Percentiles rank a stretch among this genome's conserved stretches.
Evolutionary conservation across 2,329 filamentous ascomycete species (phyloP).

Genomic region (Xylaria sp.): DNA sequence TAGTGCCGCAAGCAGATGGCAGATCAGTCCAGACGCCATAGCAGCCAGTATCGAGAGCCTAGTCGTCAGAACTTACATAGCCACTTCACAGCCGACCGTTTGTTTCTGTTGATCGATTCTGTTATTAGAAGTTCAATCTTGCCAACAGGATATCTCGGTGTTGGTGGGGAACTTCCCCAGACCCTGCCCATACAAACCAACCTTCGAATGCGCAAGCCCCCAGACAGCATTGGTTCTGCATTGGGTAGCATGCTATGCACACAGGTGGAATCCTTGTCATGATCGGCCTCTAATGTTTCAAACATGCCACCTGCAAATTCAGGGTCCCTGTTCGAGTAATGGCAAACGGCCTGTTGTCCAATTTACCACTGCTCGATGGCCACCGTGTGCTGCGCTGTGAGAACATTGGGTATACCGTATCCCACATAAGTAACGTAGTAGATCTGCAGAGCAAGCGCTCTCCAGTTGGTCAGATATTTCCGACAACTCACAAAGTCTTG

Average conservation of each 20-base stretch:
- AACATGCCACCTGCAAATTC: background rate
- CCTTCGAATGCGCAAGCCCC: background rate
- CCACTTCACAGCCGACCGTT: background rate
- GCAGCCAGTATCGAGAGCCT: background rate
- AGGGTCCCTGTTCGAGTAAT: conserved; percentile 12
- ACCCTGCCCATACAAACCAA: background rate
- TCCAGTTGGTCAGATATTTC: conserved; percentile 1
- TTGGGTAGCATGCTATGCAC: background rate
- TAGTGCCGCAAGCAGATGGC: background rate
- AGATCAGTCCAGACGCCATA: background rate
- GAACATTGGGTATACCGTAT: background rate
- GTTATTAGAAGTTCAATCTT: background rate
- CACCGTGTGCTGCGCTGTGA: background rate
- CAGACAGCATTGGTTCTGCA: background rate
- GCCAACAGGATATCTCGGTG: too few species aligned
- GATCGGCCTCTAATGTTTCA: conserved; percentile 4
- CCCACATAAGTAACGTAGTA: background rate
- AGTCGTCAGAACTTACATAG: background rate
- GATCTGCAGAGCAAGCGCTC: conserved; percentile 1
- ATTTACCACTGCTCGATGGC: background rate
- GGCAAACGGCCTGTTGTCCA: background rate
- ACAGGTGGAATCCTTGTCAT: conserved; percentile 1
- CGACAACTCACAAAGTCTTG: background rate
- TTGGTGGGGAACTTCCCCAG: background rate
- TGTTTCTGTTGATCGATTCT: background rate